A percentile compares a stretch with the other conserved stretches of the same genome.
Evolutionary conservation across 257 asterid species (phyloP).

Genomic region (Thymus mandschuricus): DNA sequence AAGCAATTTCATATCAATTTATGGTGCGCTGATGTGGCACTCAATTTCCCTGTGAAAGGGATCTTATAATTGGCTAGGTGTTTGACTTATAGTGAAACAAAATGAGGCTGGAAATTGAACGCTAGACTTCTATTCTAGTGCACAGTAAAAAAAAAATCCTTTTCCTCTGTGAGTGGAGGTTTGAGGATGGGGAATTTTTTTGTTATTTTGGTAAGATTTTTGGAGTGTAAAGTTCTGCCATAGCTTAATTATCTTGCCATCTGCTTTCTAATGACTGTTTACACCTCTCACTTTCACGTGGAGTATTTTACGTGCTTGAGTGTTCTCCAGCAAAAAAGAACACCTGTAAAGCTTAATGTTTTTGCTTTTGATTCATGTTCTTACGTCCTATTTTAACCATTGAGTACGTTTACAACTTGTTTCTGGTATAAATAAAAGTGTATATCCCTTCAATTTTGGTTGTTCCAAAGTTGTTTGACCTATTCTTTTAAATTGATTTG

Average conservation of each 20-base stretch:
- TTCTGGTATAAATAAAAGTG: not conserved
- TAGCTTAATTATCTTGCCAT: no score
- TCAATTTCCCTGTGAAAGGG: not conserved
- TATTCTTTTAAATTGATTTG: slow-evolving; percentile 19
- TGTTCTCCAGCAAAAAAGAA: not conserved
- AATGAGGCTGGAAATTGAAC: not conserved
- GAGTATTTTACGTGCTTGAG: not conserved
- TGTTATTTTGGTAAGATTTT: not conserved
- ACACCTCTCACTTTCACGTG: not conserved
- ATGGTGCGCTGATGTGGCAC: not conserved
- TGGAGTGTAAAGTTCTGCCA: not conserved
- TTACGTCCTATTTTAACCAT: slow-evolving; percentile 2
- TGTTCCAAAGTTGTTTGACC: slow-evolving; percentile 17
- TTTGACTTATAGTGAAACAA: not conserved
- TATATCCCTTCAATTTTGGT: slow-evolving; percentile 12
- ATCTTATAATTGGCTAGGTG: not conserved
- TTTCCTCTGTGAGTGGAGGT: not conserved
- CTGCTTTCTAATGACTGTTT: not conserved
- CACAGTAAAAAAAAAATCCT: not conserved
- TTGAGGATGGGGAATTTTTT: not conserved
- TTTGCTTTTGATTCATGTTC: not conserved
- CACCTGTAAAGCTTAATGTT: not conserved
- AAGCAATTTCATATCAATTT: not conserved
- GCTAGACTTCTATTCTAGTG: not conserved
- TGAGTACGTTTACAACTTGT: slow-evolving; percentile 5